These are phyloP conservation scores for Geosmithia putterillii DNA, from an alignment of 2,329 filamentous ascomycete genomes.

Conservation along the genomic window DNA sequence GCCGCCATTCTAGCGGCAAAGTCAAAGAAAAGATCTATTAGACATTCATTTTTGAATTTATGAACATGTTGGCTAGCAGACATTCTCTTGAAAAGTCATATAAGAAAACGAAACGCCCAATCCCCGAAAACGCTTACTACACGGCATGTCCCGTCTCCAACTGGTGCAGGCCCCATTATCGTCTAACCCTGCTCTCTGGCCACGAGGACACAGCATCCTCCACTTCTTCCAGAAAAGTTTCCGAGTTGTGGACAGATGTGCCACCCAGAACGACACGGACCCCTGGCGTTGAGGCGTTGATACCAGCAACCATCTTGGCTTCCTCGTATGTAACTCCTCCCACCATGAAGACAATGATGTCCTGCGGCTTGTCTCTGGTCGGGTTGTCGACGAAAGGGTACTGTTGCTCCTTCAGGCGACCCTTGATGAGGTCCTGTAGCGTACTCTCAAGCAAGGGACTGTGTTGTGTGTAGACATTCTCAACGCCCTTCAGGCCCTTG, in stretches of 20 bases:
- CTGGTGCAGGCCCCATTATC: not conserved
- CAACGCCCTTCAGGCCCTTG: constrained; percentile 91
- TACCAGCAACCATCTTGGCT: constrained; percentile 86
- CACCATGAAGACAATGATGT: constrained; percentile 89
- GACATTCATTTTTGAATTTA: not conserved
- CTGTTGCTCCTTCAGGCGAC: constrained; percentile 69
- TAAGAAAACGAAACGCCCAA: not conserved
- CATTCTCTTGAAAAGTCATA: not conserved
- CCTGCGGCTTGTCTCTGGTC: constrained; percentile 90
- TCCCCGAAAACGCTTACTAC: not conserved
- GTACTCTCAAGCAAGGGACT: constrained; percentile 79
- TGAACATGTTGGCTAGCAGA: not conserved
- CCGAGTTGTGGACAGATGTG: constrained; percentile 78
- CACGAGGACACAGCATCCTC: constrained; percentile 78
- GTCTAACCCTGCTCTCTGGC: constrained; percentile 47
- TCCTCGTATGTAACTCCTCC: constrained; percentile 95
- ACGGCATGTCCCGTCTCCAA: not conserved
- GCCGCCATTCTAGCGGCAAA: not conserved
- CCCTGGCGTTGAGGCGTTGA: constrained; percentile 84
- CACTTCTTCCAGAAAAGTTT: constrained; percentile 80
- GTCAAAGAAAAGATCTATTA: not conserved
- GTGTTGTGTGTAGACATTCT: constrained; percentile 98
- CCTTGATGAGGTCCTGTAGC: constrained; percentile 87
- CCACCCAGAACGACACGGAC: constrained; percentile 82
- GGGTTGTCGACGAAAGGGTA: constrained; percentile 91